Evolutionary conservation across 768 basidiomycete species (phyloP), one percentile per base, ranked within the genome.

Genomic region (Lactarius hatsudake): DNA sequence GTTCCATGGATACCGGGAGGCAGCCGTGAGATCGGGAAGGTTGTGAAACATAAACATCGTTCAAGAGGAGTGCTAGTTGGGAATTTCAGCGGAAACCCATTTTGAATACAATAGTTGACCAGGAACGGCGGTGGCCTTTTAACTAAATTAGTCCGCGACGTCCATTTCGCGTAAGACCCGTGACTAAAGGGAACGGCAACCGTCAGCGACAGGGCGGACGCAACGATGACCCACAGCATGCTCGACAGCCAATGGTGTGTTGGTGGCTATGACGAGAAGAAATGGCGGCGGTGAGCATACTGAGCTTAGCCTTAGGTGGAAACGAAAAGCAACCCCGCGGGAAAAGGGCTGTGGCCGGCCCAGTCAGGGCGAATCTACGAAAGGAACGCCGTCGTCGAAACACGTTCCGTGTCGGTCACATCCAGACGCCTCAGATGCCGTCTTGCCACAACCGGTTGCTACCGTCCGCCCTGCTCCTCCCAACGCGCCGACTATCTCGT

Each of bases 371-470:
- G 72, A 71, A 75, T 73, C 76, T 76, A 72, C 74, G 75, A 74
- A 74, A 75, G 74, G 72, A 74, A 73, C 72, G 75, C 80, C 81
- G 82, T 80, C 82, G 81, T 81, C 84, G 86, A 83, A 87, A 87
- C 87, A 89, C 87, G 87, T 89, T 88, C 86, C 82, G 84, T 82
- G 84, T 84, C 80, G 81, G 80, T 87, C 87, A 83, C 85, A 84
- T 82, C 81, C 76, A 75, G 78, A 81, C 74, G 76, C 75, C 72
- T 71, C 80, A 79, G 80, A 81, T 81, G 81, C 74, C 74, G 76
- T 79, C 81, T 80, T 81, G 79, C 81, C 80, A 80, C 78, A 74
- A 74, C 77, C 78, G 80, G 80, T 81, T 80, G 79, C 81, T 77
- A 78, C 81, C 78, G 81, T 81, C 79, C 81, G 80, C 81, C 80